phyloP scores from a whole-genome alignment of 805 yeast species.

The Kazachstania viticola region DNA sequence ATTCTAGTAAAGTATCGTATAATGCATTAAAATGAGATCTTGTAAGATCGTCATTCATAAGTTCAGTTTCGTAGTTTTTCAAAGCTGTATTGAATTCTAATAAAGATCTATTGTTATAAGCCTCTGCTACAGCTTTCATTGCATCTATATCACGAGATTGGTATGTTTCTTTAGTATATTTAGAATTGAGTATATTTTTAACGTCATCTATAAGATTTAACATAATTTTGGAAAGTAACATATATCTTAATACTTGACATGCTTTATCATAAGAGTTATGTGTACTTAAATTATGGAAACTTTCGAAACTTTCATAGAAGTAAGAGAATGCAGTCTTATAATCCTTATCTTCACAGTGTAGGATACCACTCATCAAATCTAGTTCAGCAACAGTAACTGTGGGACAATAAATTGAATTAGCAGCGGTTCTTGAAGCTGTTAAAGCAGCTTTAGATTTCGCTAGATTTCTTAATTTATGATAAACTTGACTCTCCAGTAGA shows the following conservation, averaged over 20 bases:
- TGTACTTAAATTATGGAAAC: constrained; percentile 45
- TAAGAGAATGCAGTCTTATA: constrained; percentile 93
- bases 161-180: constrained; percentile 53
- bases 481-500: constrained; percentile 77
- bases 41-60: constrained; percentile 77
- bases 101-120: constrained; percentile 81
- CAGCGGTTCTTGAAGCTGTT: constrained; percentile 92
- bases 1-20: constrained; percentile 86
- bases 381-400: constrained; percentile 88
- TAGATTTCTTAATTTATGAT: constrained; percentile 81
- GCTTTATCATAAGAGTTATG: constrained; percentile 51
- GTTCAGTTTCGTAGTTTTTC: constrained; percentile 55
- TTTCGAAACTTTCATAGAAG: constrained; percentile 91
- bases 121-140: constrained; percentile 85
- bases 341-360: constrained; percentile 94
- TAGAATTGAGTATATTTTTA: constrained; percentile 62
- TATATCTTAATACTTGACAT: constrained; percentile 74
- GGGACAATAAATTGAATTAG: constrained; percentile 93
- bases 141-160: constrained; percentile 86
- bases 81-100: constrained; percentile 84
- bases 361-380: constrained; percentile 88
- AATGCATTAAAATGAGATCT: constrained; percentile 86
- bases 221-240: constrained; percentile 91
- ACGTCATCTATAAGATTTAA: constrained; percentile 77
- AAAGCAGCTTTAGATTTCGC: constrained; percentile 87